Percentiles rank a stretch among this genome's conserved stretches.
These are phyloP conservation scores for Lactifluus echinatus DNA, from an alignment of 768 basidiomycete species.

Conservation along the genomic window DNA sequence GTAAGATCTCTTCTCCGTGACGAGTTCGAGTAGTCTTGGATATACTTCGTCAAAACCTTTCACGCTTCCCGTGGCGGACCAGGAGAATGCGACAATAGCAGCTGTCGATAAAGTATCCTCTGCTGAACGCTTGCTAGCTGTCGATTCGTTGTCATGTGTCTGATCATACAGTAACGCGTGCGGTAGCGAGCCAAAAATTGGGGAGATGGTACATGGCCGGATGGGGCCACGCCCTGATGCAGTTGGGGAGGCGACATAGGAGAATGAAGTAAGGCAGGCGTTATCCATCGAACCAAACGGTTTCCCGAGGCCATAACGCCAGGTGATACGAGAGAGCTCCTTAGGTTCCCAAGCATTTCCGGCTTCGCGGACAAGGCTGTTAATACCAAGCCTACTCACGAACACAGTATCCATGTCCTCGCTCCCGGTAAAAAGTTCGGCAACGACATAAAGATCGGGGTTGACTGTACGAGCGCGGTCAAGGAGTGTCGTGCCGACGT, in stretches of 20 bases:
- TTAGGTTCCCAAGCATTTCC: constrained; percentile 87
- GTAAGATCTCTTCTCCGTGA: constrained; percentile 75
- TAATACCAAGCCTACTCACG: constrained; percentile 87
- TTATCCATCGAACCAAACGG: constrained; percentile 96
- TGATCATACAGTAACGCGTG: constrained; percentile 93
- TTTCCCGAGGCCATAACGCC: constrained; percentile 86
- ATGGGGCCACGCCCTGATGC: constrained; percentile 77
- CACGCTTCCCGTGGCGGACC: constrained; percentile 83
- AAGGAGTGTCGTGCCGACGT: constrained; percentile 92
- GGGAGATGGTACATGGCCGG: constrained; percentile 64
- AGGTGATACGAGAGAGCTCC: constrained; percentile 81
- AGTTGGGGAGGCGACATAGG: constrained; percentile 60
- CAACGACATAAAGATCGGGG: constrained; percentile 92
- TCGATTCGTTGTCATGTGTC: constrained; percentile 97
- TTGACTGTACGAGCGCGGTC: constrained; percentile 84
- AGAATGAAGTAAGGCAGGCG: constrained; percentile 63
- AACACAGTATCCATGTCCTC: constrained; percentile 91
- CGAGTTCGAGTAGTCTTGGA: constrained; percentile 87
- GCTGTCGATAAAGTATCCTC: constrained; percentile 95
- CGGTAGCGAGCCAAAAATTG: constrained; percentile 77
- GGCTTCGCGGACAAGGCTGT: constrained; percentile 91
- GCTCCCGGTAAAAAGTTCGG: constrained; percentile 93
- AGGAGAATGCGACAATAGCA: constrained; percentile 85
- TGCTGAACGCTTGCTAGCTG: constrained; percentile 80
- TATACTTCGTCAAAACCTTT: constrained; percentile 98